These are phyloP conservation scores for Chalciporus piperatus DNA, from an alignment of 768 basidiomycete species.

Conservation along the genomic window DNA sequence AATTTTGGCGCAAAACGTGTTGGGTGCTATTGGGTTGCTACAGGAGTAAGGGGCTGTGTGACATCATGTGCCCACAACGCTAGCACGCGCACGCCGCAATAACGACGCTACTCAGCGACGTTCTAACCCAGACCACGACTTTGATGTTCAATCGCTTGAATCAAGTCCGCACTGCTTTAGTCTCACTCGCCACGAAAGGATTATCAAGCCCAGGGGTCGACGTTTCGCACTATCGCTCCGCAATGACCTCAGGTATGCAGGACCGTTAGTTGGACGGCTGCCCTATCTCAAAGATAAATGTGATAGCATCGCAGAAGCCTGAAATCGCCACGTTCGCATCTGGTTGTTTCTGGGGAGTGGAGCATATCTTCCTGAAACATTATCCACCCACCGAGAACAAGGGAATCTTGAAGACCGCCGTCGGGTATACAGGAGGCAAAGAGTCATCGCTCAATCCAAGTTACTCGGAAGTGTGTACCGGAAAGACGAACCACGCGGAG, in stretches of 20 bases:
- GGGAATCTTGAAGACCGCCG: constrained; percentile 70
- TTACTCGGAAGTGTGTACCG: constrained; percentile 77
- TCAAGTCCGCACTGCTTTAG: constrained; percentile 18
- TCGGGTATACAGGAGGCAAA: constrained; percentile 80
- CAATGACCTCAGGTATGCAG: constrained; percentile 36
- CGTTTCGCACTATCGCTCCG: constrained; percentile 36
- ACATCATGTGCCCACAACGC: background rate
- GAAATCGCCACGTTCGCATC: constrained; percentile 47
- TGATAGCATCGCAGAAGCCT: constrained; percentile 41
- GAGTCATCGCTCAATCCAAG: constrained; percentile 50
- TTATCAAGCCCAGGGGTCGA: constrained; percentile 28
- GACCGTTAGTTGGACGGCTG: background rate
- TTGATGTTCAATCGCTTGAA: constrained; percentile 28
- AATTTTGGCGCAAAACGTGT: too few relatives aligned
- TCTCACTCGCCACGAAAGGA: constrained; percentile 20
- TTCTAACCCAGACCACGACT: background rate
- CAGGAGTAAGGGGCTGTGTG: too few relatives aligned
- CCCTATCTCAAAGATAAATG: background rate
- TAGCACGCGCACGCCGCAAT: background rate
- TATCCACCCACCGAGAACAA: constrained; percentile 69
- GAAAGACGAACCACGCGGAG: constrained; percentile 86
- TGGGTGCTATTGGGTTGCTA: too few relatives aligned
- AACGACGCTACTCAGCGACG: background rate
- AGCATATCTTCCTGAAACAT: constrained; percentile 81
- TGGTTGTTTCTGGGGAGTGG: constrained; percentile 86